Percentiles rank a stretch among this genome's conserved stretches.
Conservation (phyloP, 495 filamentous ascomycete genomes). For the Lasiosphaeriaceae sp. region DNA sequence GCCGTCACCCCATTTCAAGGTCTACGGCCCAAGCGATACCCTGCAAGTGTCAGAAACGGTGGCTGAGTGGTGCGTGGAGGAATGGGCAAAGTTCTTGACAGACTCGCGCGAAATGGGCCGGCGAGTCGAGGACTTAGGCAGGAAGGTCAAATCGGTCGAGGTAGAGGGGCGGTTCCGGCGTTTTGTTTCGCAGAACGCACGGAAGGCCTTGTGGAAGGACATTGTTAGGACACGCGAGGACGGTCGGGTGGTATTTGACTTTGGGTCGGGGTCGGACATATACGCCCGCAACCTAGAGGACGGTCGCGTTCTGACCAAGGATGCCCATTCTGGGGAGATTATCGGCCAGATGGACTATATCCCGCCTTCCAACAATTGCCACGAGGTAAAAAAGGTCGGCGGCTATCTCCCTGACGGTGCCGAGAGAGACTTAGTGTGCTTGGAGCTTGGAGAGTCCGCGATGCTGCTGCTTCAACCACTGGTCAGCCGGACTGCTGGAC, state of each 20-base stretch:
- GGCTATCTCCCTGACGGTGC: conserved; percentile 17
- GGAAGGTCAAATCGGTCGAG: conserved; percentile 21
- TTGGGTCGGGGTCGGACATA: conserved; percentile 18
- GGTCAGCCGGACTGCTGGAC: background rate
- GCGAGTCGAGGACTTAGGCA: conserved; percentile 20
- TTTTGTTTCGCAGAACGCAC: conserved; percentile 18
- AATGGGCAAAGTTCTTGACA: background rate
- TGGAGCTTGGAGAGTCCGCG: conserved; percentile 29
- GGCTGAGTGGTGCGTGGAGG: background rate
- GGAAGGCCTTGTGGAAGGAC: conserved; percentile 14
- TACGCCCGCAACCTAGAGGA: conserved; percentile 18
- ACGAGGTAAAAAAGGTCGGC: background rate
- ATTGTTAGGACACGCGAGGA: conserved; percentile 17
- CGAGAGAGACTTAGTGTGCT: conserved; percentile 25
- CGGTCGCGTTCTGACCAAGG: conserved; percentile 23
- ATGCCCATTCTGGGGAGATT: conserved; percentile 28
- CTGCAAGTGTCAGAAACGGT: background rate
- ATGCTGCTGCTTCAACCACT: conserved; percentile 26
- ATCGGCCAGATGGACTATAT: conserved; percentile 30
- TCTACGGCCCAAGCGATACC: conserved; percentile 7
- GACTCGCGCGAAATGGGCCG: conserved; percentile 12
- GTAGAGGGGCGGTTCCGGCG: conserved; percentile 25
- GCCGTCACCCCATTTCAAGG: conserved; percentile 20
- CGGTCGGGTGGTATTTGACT: conserved; percentile 17
- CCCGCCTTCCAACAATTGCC: background rate